Evolutionary conservation across 768 basidiomycete genomes (phyloP).

Genomic region (Panaeolus papilionaceus): DNA sequence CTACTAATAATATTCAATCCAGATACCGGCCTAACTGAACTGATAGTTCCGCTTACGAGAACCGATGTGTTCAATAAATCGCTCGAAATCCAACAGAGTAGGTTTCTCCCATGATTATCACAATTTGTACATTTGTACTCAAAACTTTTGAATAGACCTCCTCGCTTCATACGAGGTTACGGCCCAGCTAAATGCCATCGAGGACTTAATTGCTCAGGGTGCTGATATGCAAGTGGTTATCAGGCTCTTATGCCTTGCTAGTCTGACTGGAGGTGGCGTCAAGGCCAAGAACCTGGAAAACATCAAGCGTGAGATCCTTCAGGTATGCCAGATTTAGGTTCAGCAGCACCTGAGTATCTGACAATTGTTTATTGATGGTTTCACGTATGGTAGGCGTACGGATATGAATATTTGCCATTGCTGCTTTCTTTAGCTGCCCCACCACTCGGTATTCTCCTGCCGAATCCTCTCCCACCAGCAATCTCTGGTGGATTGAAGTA

Average conservation of each 20-base stretch:
- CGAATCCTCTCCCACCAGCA: slow-evolving; percentile 68
- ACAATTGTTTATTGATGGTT: slow-evolving; percentile 32
- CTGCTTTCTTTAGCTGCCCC: slow-evolving; percentile 69
- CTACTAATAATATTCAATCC: slow-evolving; percentile 15
- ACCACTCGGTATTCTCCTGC: slow-evolving; percentile 70
- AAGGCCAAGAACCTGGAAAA: slow-evolving; percentile 87
- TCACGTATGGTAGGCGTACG: slow-evolving; percentile 64
- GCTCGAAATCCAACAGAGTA: slow-evolving; percentile 96
- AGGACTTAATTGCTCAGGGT: slow-evolving; percentile 89
- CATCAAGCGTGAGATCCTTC: slow-evolving; percentile 90
- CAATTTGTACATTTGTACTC: background rate
- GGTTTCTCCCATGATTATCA: slow-evolving; percentile 29
- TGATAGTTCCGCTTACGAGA: slow-evolving; percentile 83
- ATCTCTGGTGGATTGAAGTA: slow-evolving; percentile 58
- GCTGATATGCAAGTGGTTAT: slow-evolving; percentile 81
- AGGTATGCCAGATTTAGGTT: slow-evolving; percentile 46
- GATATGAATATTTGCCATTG: slow-evolving; percentile 73
- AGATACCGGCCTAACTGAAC: slow-evolving; percentile 97
- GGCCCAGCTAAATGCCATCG: slow-evolving; percentile 83
- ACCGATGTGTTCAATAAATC: slow-evolving; percentile 91
- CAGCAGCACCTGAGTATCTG: slow-evolving; percentile 31
- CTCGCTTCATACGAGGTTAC: slow-evolving; percentile 89
- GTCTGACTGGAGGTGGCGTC: slow-evolving; percentile 84
- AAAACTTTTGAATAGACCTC: slow-evolving; percentile 63
- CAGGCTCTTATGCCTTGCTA: slow-evolving; percentile 85